Base-by-base conservation (phyloP, 2,329 filamentous ascomycete genomes). In the Alternaria dauci region DNA sequence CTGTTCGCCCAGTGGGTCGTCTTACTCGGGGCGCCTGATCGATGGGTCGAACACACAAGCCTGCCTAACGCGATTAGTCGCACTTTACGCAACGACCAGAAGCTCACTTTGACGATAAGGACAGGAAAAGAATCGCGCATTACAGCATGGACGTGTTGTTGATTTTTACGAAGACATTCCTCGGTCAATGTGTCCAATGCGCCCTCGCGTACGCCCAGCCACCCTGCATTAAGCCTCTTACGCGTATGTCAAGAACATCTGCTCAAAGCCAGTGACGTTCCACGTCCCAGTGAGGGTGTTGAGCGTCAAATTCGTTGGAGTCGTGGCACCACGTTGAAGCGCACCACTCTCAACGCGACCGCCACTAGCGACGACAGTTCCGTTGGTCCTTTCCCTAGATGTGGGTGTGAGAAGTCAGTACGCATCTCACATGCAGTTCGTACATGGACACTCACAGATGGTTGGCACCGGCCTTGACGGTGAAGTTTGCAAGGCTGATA, bases 401-500 rank as follows among this genome's bases (percentile, higher is more conserved):
- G 28, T 11, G 28, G 28, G 28, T 30, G 11, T 30, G 5, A 9
- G 2, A 30, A 11, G 4, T 30, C 28, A 30, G 28, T 30, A 30
- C 9, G 11, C 9, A 8, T 30, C 28, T 30, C 28, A 30, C 9
- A 30, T 30, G 28, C 2, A 30, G 9, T 30, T 11, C 28, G 28
- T 2, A 30, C 28, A 11, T 30, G 28, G 5, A 30, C 2, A 12
- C 28, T 30, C 5, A 30, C 34, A 91, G 71, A 63, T 81, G 82
- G 66, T 91, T 91, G 47, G 83, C 87, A 1, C 87, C 88, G 18
- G 78, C 82, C 59, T 83, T 73, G 28, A 92, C 88, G 0, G 88
- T 90, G 71, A 92, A 92, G 74, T 89, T 90, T 1, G 88, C 89
- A 6, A 92, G 78, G 6, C 85, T 83, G 50, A 91, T 82, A 70